Evolutionary conservation across 75 land plant species (phyloP), one percentile per base, ranked within the genome.

Genomic region (Selaginella tamariscina): DNA sequence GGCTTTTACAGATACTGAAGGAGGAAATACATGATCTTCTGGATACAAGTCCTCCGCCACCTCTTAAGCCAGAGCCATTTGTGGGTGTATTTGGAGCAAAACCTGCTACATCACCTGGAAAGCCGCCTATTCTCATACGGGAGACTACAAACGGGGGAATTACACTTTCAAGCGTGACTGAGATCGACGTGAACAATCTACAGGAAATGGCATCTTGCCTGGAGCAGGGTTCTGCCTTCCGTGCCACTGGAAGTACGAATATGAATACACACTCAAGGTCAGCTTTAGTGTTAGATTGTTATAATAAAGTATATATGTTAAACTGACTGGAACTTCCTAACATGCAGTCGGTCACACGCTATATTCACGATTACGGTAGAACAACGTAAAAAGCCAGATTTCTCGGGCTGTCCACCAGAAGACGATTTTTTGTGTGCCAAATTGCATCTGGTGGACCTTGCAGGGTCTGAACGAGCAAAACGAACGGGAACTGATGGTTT

Each of bases 241-340:
- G 98, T 56, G 98, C 98, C 44, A 93, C 98, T n/a, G 98, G 98
- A 65, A 93, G 98, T 73, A 93, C 98, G 67, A 93, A 89, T 72
- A 93, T 93, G 98, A 93, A 93, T 81, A 78, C 88, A 57, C 84
- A 82, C 69, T 93, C 98, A 44, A 93, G 98, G 98, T 92, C 31
- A 65, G 8, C 26, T 59, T 59, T 59, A n/a, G 8, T 9, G 62
- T 23, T 21, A 8, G 5, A 9, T 8, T 59, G 49, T 39, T 39
- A 5, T 39, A 39, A 5, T 59, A 59, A 59, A 5, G 62, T 59
- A 2, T 59, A 9, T 59, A 5, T 23, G 2, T 59, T 8, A 59
- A 49, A 20, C 54, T 49, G 20, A 49, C 18, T 11, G 54, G 54
- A 49, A 11, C 11, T 49, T 11, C 54, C 20, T 49, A 11, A 49